Conservation (phyloP, 768 basidiomycete species). For the Erythrobasidium yunnanense region DNA sequence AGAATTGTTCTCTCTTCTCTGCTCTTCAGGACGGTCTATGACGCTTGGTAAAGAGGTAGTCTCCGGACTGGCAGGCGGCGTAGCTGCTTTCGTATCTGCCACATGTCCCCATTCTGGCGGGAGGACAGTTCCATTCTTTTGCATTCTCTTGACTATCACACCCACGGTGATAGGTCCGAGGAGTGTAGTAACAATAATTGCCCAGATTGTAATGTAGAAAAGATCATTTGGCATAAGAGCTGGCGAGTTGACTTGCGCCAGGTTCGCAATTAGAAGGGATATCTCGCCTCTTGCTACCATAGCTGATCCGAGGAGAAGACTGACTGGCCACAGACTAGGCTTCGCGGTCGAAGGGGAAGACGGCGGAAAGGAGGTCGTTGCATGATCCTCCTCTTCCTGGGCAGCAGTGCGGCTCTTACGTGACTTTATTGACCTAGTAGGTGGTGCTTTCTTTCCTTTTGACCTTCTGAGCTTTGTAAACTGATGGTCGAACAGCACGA, state of each 20-base stretch:
- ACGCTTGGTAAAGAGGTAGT: too few relatives aligned
- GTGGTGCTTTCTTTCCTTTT: neutral
- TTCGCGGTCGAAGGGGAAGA: conserved; percentile 2
- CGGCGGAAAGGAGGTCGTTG: neutral
- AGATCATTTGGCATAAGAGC: conserved; percentile 32
- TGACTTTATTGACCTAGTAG: neutral
- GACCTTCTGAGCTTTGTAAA: neutral
- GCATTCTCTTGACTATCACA: conserved; percentile 20
- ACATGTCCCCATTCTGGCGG: conserved; percentile 10
- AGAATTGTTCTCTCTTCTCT: too few relatives aligned
- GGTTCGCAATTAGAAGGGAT: conserved; percentile 52
- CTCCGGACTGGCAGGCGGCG: neutral
- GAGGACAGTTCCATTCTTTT: conserved; percentile 13
- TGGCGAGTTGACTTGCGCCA: conserved; percentile 35
- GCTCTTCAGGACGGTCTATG: too few relatives aligned
- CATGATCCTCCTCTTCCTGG: neutral
- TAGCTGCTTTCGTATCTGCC: neutral
- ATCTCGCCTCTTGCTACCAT: conserved; percentile 63
- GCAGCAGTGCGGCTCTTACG: neutral
- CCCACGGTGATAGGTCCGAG: conserved; percentile 45
- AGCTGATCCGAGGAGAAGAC: conserved; percentile 49
- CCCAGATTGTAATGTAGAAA: conserved; percentile 53
- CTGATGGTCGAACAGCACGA: conserved; percentile 38
- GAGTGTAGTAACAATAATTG: conserved; percentile 51
- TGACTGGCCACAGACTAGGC: conserved; percentile 38